Evolutionary conservation across 1,284 basidiomycete species (phyloP).

Genomic region (Leccinum subrobustum): DNA sequence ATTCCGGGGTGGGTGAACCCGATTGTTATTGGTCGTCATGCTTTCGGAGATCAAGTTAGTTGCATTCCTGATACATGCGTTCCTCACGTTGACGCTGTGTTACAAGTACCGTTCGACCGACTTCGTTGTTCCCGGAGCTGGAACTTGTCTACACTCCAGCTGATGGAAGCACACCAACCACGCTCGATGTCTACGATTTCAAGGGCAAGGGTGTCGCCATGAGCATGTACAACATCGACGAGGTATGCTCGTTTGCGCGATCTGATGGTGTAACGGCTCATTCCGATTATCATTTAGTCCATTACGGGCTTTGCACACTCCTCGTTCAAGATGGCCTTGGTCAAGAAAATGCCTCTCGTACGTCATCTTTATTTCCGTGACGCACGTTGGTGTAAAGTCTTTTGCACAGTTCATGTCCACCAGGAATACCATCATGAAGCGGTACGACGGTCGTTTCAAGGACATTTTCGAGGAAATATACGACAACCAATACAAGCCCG

Average conservation of each 20-base stretch:
- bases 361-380: no score
- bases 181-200: conserved; percentile 88
- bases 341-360: no score
- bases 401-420: no score
- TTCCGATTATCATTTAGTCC: conserved; percentile 48
- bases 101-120: no score
- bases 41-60: conserved; percentile 87
- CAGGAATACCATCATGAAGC: no score
- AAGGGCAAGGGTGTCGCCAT: conserved; percentile 86
- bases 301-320: conserved; percentile 96
- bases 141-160: conserved; percentile 85
- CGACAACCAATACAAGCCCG: no score
- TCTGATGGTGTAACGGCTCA: conserved; percentile 3
- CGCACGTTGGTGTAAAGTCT: no score
- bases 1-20: conserved; percentile 97
- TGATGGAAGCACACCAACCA: conserved; percentile 63
- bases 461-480: no score
- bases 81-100: no score
- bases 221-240: conserved; percentile 96
- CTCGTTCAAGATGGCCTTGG: conserved; percentile 53
- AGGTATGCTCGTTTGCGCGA: conserved; percentile 44
- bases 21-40: conserved; percentile 96
- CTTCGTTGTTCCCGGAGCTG: conserved; percentile 82
- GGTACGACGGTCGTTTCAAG: no score
- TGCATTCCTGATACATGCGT: conserved; percentile 8